A percentile compares a stretch with the other conserved stretches of the same genome.
These are phyloP conservation scores for Hondaea fermentalgiana DNA, from an alignment of 108 stramenopile species.

Conservation along the genomic window DNA sequence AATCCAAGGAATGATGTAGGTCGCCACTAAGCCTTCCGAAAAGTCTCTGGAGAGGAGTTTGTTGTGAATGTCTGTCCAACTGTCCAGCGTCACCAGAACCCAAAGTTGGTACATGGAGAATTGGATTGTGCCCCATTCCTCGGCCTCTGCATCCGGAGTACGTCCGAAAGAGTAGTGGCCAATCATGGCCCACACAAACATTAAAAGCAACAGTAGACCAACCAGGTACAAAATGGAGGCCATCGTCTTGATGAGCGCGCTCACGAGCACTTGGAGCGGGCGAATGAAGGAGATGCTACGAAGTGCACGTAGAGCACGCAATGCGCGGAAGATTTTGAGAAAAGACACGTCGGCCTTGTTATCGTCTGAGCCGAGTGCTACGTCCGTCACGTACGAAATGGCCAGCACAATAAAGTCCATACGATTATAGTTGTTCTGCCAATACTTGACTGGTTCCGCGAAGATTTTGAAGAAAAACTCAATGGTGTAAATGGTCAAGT, in stretches of 20 bases:
- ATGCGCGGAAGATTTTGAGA: not conserved
- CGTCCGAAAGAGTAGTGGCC: not conserved
- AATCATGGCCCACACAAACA: conserved; percentile 17
- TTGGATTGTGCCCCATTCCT: conserved; percentile 10
- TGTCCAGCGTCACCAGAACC: conserved; percentile 14
- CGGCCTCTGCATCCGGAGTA: not conserved
- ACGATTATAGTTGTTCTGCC: conserved; percentile 14
- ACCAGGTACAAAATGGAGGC: not conserved
- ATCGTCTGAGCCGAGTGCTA: not conserved
- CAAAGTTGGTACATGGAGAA: conserved; percentile 9
- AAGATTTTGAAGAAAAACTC: conserved; percentile 11
- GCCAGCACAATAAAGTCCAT: conserved; percentile 8
- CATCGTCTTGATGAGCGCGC: conserved; percentile 6
- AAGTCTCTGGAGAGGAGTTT: not conserved
- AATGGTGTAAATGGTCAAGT: not conserved
- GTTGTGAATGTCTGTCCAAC: conserved; percentile 11
- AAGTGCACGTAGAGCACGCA: not conserved
- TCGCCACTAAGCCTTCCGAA: not conserved
- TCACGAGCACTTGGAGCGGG: not conserved
- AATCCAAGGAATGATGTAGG: not conserved
- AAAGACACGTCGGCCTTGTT: not conserved
- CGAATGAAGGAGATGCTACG: conserved; percentile 15
- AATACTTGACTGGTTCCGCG: conserved; percentile 6
- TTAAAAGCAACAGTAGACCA: not conserved
- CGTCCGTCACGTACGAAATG: conserved; percentile 13